Conservation (phyloP, 2,329 filamentous ascomycete genomes). For the Exophiala lecanii-corni region DNA sequence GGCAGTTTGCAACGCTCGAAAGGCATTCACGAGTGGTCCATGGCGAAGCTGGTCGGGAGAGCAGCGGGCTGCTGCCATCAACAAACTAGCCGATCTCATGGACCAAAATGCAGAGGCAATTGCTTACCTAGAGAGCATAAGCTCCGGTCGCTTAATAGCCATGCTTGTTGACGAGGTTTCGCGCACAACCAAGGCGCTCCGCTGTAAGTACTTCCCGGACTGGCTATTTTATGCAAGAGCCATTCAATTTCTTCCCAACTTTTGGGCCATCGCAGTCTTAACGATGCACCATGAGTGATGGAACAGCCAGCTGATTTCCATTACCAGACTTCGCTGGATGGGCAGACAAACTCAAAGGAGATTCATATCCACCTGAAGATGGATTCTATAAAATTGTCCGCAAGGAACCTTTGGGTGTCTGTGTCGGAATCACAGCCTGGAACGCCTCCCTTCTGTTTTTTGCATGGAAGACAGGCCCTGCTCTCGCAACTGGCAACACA, state of each 20-base stretch:
- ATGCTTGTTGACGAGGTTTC: too few relatives aligned
- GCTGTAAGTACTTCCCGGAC: too few relatives aligned
- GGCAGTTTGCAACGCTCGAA: constrained; percentile 33
- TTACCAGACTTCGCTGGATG: constrained; percentile 23
- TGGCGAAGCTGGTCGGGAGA: constrained; percentile 27
- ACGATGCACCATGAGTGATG: too few relatives aligned
- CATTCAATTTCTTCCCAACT: constrained; percentile 27
- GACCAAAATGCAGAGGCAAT: constrained; percentile 35
- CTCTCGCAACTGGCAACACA: constrained; percentile 54
- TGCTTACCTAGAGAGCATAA: constrained; percentile 27
- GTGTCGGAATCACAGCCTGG: not conserved
- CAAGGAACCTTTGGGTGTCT: not conserved
- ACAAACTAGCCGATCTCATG: constrained; percentile 34
- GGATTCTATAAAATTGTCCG: too few relatives aligned
- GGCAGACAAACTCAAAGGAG: constrained; percentile 21
- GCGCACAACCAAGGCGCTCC: too few relatives aligned
- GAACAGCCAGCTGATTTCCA: too few relatives aligned
- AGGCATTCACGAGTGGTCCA: constrained; percentile 30
- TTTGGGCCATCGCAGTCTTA: constrained; percentile 5
- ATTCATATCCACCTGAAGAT: too few relatives aligned
- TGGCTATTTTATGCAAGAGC: too few relatives aligned
- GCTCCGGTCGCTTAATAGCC: too few relatives aligned
- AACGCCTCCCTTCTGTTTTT: constrained; percentile 1
- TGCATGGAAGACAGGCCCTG: constrained; percentile 32
- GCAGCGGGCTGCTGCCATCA: constrained; percentile 24